These are phyloP conservation scores for Tremella fuciformis DNA, from an alignment of 768 basidiomycete genomes.

Conservation along the genomic window DNA sequence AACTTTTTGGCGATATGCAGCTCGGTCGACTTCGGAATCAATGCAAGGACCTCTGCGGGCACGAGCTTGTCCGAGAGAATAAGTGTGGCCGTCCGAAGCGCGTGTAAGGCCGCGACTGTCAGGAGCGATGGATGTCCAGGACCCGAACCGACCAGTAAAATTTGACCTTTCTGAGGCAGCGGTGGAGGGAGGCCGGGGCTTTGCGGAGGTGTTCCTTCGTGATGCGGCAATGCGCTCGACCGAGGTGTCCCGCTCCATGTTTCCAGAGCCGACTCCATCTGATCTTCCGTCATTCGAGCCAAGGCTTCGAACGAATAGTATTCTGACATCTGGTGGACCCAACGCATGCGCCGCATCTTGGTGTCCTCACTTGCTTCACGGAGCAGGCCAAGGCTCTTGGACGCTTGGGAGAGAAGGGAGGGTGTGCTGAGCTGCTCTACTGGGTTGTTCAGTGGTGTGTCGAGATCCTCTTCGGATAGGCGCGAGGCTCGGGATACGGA, in stretches of 20 bases:
- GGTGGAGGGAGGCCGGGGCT: slow-evolving; percentile 14
- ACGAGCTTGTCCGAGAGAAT: slow-evolving; percentile 97
- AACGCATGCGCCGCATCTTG: slow-evolving; percentile 71
- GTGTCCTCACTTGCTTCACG: slow-evolving; percentile 21
- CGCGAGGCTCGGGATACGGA: slow-evolving; percentile 9
- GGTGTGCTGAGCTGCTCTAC: slow-evolving; percentile 51
- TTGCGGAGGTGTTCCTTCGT: slow-evolving; percentile 12
- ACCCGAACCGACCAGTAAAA: slow-evolving; percentile 87
- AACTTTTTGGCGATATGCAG: slow-evolving; percentile 93
- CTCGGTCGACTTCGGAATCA: slow-evolving; percentile 67
- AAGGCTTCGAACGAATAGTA: slow-evolving; percentile 85
- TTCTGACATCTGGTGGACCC: slow-evolving; percentile 94
- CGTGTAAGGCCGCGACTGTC: slow-evolving; percentile 77
- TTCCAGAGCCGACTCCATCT: slow-evolving; percentile 65
- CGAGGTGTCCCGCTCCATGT: slow-evolving; percentile 28
- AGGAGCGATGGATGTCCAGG: slow-evolving; percentile 92
- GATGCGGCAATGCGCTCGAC: slow-evolving; percentile 28
- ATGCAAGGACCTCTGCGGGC: slow-evolving; percentile 75
- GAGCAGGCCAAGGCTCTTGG: slow-evolving; percentile 1
- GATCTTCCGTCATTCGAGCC: slow-evolving; percentile 63
- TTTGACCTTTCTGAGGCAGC: slow-evolving; percentile 59
- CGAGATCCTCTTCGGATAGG: slow-evolving; percentile 53
- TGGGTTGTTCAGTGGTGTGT: slow-evolving; percentile 54
- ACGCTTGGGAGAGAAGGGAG: slow-evolving; percentile 23
- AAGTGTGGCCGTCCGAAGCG: slow-evolving; percentile 76